These are phyloP conservation scores for Daedaleopsis sinensis DNA, from an alignment of 768 basidiomycete species.

Conservation along the genomic window DNA sequence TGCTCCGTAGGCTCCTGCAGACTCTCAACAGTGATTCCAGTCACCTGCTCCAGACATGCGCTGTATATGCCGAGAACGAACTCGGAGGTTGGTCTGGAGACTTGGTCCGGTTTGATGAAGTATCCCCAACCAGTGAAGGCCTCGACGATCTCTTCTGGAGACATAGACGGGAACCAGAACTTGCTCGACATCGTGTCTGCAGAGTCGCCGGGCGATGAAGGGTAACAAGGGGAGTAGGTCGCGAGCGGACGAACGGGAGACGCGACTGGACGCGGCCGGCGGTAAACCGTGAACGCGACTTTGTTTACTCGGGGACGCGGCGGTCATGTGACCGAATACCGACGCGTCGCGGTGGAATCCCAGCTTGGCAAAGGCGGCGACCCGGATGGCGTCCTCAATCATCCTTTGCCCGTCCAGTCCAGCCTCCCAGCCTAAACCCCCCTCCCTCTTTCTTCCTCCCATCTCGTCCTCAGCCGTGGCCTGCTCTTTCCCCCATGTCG, in stretches of 20 bases:
- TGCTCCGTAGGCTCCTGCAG: slow-evolving; percentile 62
- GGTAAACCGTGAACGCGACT: neutral
- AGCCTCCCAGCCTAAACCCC: neutral
- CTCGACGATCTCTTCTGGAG: slow-evolving; percentile 61
- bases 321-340: slow-evolving; percentile 17
- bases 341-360: slow-evolving; percentile 15
- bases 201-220: neutral
- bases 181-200: slow-evolving; percentile 29
- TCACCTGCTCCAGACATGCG: slow-evolving; percentile 74
- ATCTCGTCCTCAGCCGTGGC: neutral
- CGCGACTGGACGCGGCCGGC: neutral
- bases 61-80: slow-evolving; percentile 73
- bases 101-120: slow-evolving; percentile 65
- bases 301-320: slow-evolving; percentile 2
- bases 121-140: slow-evolving; percentile 73
- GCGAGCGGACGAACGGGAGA: neutral
- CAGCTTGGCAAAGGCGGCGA: neutral
- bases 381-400: neutral
- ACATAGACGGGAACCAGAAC: slow-evolving; percentile 70
- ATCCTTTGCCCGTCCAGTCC: neutral
- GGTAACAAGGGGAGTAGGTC: neutral
- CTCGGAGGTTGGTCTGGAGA: slow-evolving; percentile 65
- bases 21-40: slow-evolving; percentile 58
- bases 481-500: slow-evolving; percentile 11
- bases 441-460: neutral